These are phyloP conservation scores for Suhomyces coccinellae DNA, from an alignment of 1,139 yeast species.

Conservation along the genomic window DNA sequence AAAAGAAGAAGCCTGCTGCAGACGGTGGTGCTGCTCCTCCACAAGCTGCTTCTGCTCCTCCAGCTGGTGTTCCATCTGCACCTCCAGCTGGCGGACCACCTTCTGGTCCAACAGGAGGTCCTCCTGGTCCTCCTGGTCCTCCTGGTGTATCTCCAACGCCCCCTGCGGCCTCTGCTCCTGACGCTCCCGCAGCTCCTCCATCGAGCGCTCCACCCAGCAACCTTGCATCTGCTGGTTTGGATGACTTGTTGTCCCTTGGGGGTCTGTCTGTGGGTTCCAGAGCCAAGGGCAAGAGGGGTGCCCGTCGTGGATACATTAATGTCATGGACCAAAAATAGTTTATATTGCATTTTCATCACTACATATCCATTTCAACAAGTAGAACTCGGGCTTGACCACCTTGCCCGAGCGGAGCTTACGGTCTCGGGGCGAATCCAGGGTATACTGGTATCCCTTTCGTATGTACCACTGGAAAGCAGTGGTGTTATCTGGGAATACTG, in stretches of 20 bases:
- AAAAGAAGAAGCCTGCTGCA: slow-evolving; percentile 22
- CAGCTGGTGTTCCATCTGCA: slow-evolving; percentile 12
- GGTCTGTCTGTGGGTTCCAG: slow-evolving; percentile 41
- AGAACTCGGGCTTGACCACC: slow-evolving; percentile 42
- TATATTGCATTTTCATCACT: slow-evolving; percentile 3
- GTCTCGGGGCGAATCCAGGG: slow-evolving; percentile 48
- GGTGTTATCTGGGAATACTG: slow-evolving; percentile 52
- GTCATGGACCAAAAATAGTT: slow-evolving; percentile 53
- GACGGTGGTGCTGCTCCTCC: slow-evolving; percentile 2
- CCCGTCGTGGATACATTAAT: slow-evolving; percentile 73
- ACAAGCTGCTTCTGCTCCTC: slow-evolving; percentile 31
- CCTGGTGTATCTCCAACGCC: not conserved
- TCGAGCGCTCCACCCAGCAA: slow-evolving; percentile 19
- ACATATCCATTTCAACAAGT: slow-evolving; percentile 23
- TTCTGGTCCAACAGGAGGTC: not conserved
- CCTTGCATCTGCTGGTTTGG: slow-evolving; percentile 57
- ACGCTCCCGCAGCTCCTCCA: slow-evolving; percentile 10
- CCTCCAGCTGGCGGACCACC: not conserved
- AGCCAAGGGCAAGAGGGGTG: slow-evolving; percentile 63
- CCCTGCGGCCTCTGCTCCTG: slow-evolving; percentile 1
- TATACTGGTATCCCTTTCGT: slow-evolving; percentile 36
- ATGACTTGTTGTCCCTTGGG: slow-evolving; percentile 61
- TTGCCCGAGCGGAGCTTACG: slow-evolving; percentile 39
- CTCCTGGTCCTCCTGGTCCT: slow-evolving; percentile 11
- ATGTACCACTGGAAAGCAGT: slow-evolving; percentile 47